phyloP scores from a whole-genome alignment of 805 yeast species.

The Candida piceae region DNA sequence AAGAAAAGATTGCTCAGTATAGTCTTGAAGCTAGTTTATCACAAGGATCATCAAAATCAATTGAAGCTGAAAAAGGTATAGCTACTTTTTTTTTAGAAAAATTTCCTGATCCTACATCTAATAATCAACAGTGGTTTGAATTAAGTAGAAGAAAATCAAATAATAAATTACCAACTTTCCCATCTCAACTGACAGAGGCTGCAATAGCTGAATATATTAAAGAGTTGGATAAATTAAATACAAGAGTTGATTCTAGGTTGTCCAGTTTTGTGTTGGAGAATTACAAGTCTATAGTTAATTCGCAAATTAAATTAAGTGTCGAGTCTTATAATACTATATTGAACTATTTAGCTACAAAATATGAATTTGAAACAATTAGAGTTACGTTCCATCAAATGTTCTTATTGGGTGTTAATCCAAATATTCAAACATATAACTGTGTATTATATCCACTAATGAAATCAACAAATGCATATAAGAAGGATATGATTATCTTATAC shows the following conservation, averaged over 20 bases:
- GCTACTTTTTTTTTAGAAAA: no score
- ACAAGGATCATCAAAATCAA: no score
- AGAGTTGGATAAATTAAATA: constrained; percentile 6
- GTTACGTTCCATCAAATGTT: constrained; percentile 7
- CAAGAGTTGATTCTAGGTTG: constrained; percentile 7
- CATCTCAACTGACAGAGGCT: not conserved
- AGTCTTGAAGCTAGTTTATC: no score
- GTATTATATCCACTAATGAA: constrained; percentile 13
- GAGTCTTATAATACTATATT: constrained; percentile 17
- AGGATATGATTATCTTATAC: constrained; percentile 9
- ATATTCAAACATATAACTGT: constrained; percentile 13
- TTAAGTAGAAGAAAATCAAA: not conserved
- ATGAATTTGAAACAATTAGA: constrained; percentile 8
- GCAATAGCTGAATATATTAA: constrained; percentile 5
- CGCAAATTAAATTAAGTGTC: constrained; percentile 7
- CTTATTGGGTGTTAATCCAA: constrained; percentile 7
- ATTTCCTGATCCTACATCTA: no score
- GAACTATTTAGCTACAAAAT: constrained; percentile 7
- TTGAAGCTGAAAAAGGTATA: no score
- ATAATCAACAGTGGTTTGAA: not conserved
- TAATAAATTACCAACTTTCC: not conserved
- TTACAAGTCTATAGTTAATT: constrained; percentile 9
- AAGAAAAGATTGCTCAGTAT: no score
- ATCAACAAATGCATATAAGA: constrained; percentile 4
- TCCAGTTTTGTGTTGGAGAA: constrained; percentile 7